These are phyloP conservation scores for Colletotrichum chlorophyti DNA, from an alignment of 2,329 filamentous ascomycete genomes.

Conservation along the genomic window DNA sequence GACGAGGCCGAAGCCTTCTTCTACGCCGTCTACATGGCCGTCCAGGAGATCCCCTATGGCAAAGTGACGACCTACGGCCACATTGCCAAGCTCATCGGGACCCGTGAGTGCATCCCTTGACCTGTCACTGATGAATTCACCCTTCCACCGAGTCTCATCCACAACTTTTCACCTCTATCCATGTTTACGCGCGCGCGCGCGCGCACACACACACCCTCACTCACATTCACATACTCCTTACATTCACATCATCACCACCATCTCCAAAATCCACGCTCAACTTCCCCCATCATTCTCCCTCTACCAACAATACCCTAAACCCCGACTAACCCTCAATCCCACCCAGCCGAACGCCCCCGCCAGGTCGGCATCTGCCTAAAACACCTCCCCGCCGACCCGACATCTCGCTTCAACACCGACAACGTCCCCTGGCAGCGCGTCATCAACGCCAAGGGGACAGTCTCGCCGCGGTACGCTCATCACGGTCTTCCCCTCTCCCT, in stretches of 20 bases:
- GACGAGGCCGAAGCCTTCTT: constrained; percentile 81
- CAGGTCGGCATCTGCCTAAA: constrained; percentile 94
- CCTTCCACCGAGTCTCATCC: too few species aligned
- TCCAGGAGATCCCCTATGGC: constrained; percentile 84
- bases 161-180: background rate
- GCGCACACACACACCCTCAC: too few species aligned
- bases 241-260: background rate
- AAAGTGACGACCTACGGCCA: constrained; percentile 89
- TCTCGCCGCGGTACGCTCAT: constrained; percentile 75
- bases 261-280: background rate
- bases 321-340: too few species aligned
- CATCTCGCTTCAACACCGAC: constrained; percentile 67
- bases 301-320: background rate
- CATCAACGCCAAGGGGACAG: constrained; percentile 84
- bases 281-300: background rate
- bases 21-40: constrained; percentile 78
- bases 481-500: background rate
- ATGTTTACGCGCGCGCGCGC: too few species aligned
- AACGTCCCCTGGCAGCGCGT: constrained; percentile 97
- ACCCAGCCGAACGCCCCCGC: constrained; percentile 72
- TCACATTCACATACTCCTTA: background rate
- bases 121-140: too few species aligned
- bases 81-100: constrained; percentile 75
- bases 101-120: constrained; percentile 59
- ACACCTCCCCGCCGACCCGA: constrained; percentile 69